Evolutionary conservation across 2,329 filamentous ascomycete genomes (phyloP).

Genomic region (Neopestalotiopsis sp.): DNA sequence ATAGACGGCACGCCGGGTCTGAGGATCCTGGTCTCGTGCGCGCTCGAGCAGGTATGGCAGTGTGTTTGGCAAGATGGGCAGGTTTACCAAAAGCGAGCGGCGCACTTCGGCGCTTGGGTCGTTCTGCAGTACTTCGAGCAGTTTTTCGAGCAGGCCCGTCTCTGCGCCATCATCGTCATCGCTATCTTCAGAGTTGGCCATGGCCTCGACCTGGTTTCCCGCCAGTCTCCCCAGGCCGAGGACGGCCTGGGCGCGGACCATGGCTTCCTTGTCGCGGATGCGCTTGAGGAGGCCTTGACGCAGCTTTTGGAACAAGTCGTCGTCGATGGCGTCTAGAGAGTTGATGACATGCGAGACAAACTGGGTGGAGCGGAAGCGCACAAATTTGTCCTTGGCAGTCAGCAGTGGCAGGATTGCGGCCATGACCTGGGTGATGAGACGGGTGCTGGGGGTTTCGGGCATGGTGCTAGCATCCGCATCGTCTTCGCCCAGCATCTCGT

Average conservation of each 20-base stretch:
- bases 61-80: constrained; percentile 84
- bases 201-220: constrained; percentile 76
- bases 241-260: constrained; percentile 90
- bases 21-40: constrained; percentile 85
- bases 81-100: constrained; percentile 83
- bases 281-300: constrained; percentile 81
- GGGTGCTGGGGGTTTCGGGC: constrained; percentile 82
- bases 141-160: constrained; percentile 77
- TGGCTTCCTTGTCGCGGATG: constrained; percentile 91
- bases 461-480: constrained; percentile 74
- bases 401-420: constrained; percentile 77
- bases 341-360: constrained; percentile 91
- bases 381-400: constrained; percentile 87
- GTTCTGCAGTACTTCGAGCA: constrained; percentile 88
- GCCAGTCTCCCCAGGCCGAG: constrained; percentile 87
- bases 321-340: constrained; percentile 88
- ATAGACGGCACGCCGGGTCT: constrained; percentile 85
- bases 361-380: constrained; percentile 89
- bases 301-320: constrained; percentile 85
- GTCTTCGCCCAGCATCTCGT: constrained; percentile 68
- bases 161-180: constrained; percentile 69
- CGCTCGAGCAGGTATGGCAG: constrained; percentile 88
- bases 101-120: constrained; percentile 94
- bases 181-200: constrained; percentile 72
- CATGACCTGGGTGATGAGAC: constrained; percentile 78